Evolutionary conservation across 192 early-diverging fungal species (phyloP).

Genomic region (Paraglomus occultum): DNA sequence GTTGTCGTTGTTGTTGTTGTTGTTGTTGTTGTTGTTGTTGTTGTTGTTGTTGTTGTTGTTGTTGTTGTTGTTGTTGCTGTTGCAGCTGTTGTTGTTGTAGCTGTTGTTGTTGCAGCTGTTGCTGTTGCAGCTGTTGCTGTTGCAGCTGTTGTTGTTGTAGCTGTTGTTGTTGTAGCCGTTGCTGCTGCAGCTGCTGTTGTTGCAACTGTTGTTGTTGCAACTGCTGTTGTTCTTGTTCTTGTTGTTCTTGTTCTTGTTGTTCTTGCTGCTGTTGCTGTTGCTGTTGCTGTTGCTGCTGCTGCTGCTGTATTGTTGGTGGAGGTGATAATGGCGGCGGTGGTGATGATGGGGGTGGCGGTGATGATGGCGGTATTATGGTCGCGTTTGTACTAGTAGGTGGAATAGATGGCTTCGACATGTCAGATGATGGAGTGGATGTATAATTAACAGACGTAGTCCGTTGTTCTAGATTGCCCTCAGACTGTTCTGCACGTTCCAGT

Average conservation of each 20-base stretch:
- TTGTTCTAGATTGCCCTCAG: background rate
- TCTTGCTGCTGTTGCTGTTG: slow-evolving; percentile 12
- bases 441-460: background rate
- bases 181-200: background rate
- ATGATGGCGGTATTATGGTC: slow-evolving; percentile 20
- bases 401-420: slow-evolving; percentile 8
- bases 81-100: slow-evolving; percentile 3
- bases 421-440: background rate
- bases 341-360: background rate
- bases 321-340: background rate
- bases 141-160: background rate
- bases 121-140: background rate
- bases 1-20: background rate
- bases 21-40: background rate
- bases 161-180: background rate
- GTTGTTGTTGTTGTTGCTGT: background rate
- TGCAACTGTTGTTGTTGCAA: slow-evolving; percentile 25
- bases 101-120: background rate
- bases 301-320: background rate
- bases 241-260: slow-evolving; percentile 33
- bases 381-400: background rate
- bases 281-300: slow-evolving; percentile 34
- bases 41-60: background rate
- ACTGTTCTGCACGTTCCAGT: background rate
- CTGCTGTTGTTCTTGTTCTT: slow-evolving; percentile 23